These are phyloP conservation scores for Chaetomium sp. DNA, from an alignment of 2,329 filamentous ascomycete species.

Conservation along the genomic window DNA sequence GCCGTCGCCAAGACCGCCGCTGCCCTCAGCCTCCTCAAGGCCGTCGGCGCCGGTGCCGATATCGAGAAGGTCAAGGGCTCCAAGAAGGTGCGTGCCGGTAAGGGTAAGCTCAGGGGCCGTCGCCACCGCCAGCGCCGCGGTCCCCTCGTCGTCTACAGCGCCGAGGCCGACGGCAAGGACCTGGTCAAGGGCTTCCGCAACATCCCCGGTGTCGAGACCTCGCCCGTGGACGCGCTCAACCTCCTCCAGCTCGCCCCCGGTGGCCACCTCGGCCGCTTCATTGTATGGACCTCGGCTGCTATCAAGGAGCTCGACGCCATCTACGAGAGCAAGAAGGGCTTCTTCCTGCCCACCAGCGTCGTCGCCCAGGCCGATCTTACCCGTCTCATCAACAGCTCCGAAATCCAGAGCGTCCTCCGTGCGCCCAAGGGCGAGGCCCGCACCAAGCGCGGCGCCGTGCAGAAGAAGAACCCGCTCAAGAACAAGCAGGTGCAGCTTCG, in stretches of 20 bases:
- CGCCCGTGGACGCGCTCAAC: constrained; percentile 88
- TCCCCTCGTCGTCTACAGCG: constrained; percentile 95
- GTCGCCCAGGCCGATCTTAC: constrained; percentile 91
- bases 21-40: constrained; percentile 80
- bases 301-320: constrained; percentile 95
- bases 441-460: constrained; percentile 84
- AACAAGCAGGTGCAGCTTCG: constrained; percentile 99
- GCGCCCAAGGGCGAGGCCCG: constrained; percentile 82
- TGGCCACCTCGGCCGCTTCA: constrained; percentile 97
- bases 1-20: constrained; percentile 82
- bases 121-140: constrained; percentile 97
- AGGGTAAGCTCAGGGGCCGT: constrained; percentile 97
- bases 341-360: constrained; percentile 87
- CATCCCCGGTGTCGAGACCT: constrained; percentile 96
- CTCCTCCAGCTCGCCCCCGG: constrained; percentile 98
- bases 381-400: constrained; percentile 98
- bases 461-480: constrained; percentile 99
- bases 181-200: constrained; percentile 95
- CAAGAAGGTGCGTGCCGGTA: constrained; percentile 95
- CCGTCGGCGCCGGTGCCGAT: constrained; percentile 82
- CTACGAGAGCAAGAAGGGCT: constrained; percentile 99
- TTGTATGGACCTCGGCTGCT: constrained; percentile 96
- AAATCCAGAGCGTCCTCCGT: constrained; percentile 93
- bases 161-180: constrained; percentile 90
- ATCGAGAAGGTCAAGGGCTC: constrained; percentile 93